A percentile compares a stretch with the other conserved stretches of the same genome.
phyloP scores from a whole-genome alignment of 768 basidiomycete genomes.

The Pleurotus cornucopiae region DNA sequence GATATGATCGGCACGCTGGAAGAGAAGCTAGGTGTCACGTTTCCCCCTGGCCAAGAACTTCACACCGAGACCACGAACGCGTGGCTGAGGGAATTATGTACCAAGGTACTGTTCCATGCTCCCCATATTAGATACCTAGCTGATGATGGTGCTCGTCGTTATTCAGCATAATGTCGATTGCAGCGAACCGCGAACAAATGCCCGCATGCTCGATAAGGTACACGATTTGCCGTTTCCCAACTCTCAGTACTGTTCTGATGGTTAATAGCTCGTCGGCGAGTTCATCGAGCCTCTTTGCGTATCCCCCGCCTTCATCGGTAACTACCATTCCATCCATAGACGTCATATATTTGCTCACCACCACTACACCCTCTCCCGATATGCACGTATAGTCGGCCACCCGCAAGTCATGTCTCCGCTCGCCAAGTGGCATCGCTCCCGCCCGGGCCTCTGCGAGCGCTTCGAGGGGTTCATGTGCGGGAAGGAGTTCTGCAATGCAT shows the following conservation, averaged over 20 bases:
- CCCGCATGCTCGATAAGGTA: conserved; percentile 93
- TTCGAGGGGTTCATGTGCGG: conserved; percentile 99
- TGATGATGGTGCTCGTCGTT: neutral
- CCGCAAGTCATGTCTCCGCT: conserved; percentile 99
- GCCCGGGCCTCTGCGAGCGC: conserved; percentile 95
- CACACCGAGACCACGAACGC: conserved; percentile 85
- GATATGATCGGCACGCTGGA: conserved; percentile 98
- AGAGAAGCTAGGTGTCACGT: conserved; percentile 86
- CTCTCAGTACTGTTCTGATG: neutral
- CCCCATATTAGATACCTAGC: neutral
- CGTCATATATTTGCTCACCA: no score
- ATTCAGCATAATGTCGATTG: conserved; percentile 91
- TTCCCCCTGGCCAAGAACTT: conserved; percentile 89
- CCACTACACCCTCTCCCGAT: no score
- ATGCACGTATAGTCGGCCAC: conserved; percentile 63
- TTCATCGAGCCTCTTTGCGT: conserved; percentile 97
- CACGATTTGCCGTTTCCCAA: neutral
- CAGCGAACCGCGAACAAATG: conserved; percentile 91
- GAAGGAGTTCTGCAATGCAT: conserved; percentile 98
- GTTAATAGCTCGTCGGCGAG: conserved; percentile 85
- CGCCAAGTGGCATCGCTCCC: conserved; percentile 97
- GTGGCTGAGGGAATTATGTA: conserved; percentile 80
- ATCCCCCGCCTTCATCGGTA: conserved; percentile 93
- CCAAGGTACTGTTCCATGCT: conserved; percentile 54
- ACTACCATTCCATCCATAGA: conserved; percentile 12